A percentile compares a stretch with the other conserved stretches of the same genome.
These are phyloP conservation scores for Byssoonygena ceratinophila DNA, from an alignment of 2,329 filamentous ascomycete genomes.

Conservation along the genomic window DNA sequence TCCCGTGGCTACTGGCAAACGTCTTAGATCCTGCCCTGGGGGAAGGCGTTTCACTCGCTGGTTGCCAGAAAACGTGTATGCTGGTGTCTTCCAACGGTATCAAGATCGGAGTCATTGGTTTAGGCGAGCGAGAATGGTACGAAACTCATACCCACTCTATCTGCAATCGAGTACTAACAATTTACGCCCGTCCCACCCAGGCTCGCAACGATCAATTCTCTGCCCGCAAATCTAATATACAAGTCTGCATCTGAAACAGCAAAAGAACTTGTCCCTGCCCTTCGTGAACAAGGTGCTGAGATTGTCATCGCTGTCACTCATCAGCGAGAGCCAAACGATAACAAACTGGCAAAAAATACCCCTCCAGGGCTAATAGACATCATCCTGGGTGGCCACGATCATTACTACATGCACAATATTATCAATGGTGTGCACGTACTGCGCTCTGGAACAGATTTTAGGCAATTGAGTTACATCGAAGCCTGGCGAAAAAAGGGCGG, in stretches of 20 bases:
- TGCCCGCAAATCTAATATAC: constrained; percentile 75
- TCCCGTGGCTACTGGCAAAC: constrained; percentile 85
- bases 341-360: constrained; percentile 65
- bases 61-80: constrained; percentile 64
- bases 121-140: constrained; percentile 74
- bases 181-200: constrained; percentile 22
- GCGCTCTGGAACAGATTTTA: constrained; percentile 84
- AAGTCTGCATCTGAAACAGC: constrained; percentile 67
- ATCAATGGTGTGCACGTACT: constrained; percentile 73
- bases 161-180: not conserved
- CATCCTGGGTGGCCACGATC: constrained; percentile 80
- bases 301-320: constrained; percentile 75
- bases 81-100: constrained; percentile 71
- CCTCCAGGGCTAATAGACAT: constrained; percentile 67
- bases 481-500: constrained; percentile 48
- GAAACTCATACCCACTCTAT: too few relatives aligned
- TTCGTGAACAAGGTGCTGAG: constrained; percentile 68
- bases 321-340: constrained; percentile 79
- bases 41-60: constrained; percentile 60
- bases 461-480: constrained; percentile 81
- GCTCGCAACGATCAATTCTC: constrained; percentile 75
- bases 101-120: constrained; percentile 73
- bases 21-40: constrained; percentile 75
- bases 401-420: constrained; percentile 69
- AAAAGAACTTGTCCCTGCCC: constrained; percentile 58